Percentiles rank a stretch among this genome's conserved stretches.
Evolutionary conservation across 345 rosid genomes (phyloP).

Genomic region (Citrus sinensis): DVS_A1.0 CM039166.1:16391501-16392000

Average conservation of each 20-base stretch:
- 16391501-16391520: background rate
- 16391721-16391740: background rate
- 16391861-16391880: constrained; percentile 11
- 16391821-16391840: background rate
- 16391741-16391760: background rate
- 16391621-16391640: background rate
- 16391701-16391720: background rate
- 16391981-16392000: too few relatives aligned
- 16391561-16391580: background rate
- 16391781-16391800: background rate
- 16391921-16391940: background rate
- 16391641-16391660: background rate
- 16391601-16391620: background rate
- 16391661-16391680: background rate
- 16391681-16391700: background rate
- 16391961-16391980: too few relatives aligned
- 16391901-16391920: constrained; percentile 13
- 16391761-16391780: background rate
- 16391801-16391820: background rate
- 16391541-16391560: background rate
- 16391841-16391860: constrained; percentile 1
- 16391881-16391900: constrained; percentile 15
- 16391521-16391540: background rate
- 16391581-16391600: background rate
- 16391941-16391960: too few relatives aligned